Conservation (phyloP, 495 filamentous ascomycete species). For the Rhypophila decipiens region DNA sequence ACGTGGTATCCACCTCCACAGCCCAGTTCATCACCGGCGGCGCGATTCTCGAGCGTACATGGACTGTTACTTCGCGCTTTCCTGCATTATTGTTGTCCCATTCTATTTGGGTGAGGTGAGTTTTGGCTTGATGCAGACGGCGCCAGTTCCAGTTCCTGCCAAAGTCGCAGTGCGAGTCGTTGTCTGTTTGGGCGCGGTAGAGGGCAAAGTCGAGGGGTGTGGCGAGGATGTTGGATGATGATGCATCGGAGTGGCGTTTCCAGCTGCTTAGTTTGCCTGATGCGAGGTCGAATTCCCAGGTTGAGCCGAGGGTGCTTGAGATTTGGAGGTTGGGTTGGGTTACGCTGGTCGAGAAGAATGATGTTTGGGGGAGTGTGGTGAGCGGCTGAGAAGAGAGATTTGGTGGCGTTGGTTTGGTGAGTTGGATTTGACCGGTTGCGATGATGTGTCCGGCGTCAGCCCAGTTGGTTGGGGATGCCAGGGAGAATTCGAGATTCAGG, state of each 20-base stretch:
- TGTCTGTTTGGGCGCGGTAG: slow-evolving; percentile 57
- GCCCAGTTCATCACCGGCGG: slow-evolving; percentile 59
- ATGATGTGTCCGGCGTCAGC: slow-evolving; percentile 39
- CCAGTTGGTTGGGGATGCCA: slow-evolving; percentile 37
- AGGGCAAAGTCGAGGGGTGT: slow-evolving; percentile 37
- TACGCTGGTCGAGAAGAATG: background rate
- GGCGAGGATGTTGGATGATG: slow-evolving; percentile 34
- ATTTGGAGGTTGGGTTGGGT: slow-evolving; percentile 20
- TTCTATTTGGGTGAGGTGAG: slow-evolving; percentile 33
- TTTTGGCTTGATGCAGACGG: slow-evolving; percentile 36
- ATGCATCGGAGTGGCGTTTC: slow-evolving; percentile 11
- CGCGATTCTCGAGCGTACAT: slow-evolving; percentile 47
- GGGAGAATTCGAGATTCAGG: slow-evolving; percentile 41
- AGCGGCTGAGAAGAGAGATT: slow-evolving; percentile 5
- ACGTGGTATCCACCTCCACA: slow-evolving; percentile 47
- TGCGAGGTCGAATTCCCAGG: slow-evolving; percentile 38
- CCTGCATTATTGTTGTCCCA: slow-evolving; percentile 29
- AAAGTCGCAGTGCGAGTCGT: slow-evolving; percentile 48
- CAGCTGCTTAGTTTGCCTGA: slow-evolving; percentile 34
- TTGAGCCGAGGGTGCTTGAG: slow-evolving; percentile 15
- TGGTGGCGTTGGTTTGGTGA: slow-evolving; percentile 19
- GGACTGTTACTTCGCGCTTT: slow-evolving; percentile 31
- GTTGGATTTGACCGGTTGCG: slow-evolving; percentile 45
- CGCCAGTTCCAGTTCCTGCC: slow-evolving; percentile 36
- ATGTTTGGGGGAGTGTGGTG: background rate